phyloP scores from a whole-genome alignment of 176 grass and related monocot genomes.

The Sorghum bicolor region Sorghum_bicolor_NCBIv3 NC_012876.2:60440501-60441000 shows the following conservation, averaged over 20 bases:
- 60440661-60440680: not conserved
- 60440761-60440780: conserved; percentile 80
- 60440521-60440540: conserved; percentile 44
- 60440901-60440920: not conserved
- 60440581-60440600: conserved; percentile 81
- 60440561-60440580: conserved; percentile 64
- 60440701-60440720: not conserved
- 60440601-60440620: conserved; percentile 82
- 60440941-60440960: not conserved
- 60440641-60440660: conserved; percentile 80
- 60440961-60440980: too few species aligned
- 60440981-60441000: too few species aligned
- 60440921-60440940: not conserved
- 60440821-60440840: not conserved
- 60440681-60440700: not conserved
- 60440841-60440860: not conserved
- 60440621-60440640: conserved; percentile 65
- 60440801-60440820: not conserved
- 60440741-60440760: conserved; percentile 80
- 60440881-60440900: conserved; percentile 15
- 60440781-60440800: conserved; percentile 65
- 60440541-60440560: conserved; percentile 92
- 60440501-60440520: conserved; percentile 10
- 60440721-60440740: conserved; percentile 91
- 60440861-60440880: not conserved